Evolutionary conservation across 2,329 filamentous ascomycete species (phyloP), one percentile per base, ranked within the genome.

Genomic region (Eutypella sp.): DNA sequence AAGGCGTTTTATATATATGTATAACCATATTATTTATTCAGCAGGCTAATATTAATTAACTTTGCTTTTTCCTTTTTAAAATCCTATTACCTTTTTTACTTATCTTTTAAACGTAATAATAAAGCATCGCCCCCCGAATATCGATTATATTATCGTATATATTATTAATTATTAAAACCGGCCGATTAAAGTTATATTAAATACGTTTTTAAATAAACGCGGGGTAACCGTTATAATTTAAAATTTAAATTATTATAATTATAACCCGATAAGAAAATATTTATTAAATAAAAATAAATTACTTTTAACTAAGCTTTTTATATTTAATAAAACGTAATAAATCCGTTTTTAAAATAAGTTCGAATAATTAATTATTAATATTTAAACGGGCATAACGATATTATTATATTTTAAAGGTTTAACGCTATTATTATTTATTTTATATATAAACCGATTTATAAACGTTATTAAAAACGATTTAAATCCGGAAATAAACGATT

Each of bases 231-330:
- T 24, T 15, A 16, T 4, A 7, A 19, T 44, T 18, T 24, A 24
- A 44, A 18, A 18, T 24, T 44, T 25, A 36, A 44, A 24, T 4
- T 13, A 44, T 24, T 44, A 44, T 11, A 24, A 44, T 29, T 44
- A 44, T 16, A 15, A 27, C 15, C 7, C 5, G 9, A 44, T 44
- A 1, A 39, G 18, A 25, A 13, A 44, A 11, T 27, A 27, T 19
- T 39, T 44, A 16, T 13, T 19, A 31, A 20, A 15, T 16, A 19
- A 39, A 2, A 44, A 27, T 24, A n/a, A 15, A 22, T 15, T 44
- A 18, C 9, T 9, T 10, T 25, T 7, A 24, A 39, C 42, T 16
- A 16, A 44, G 23, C 23, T 2, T 39, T 20, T 44, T 34, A 34
- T 44, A 31, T 38, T 44, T 22, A 22, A 24, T 10, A 5, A 22